Evolutionary conservation across 2,329 filamentous ascomycete species (phyloP).

Genomic region (Calonectria pseudoreteaudii): DNA sequence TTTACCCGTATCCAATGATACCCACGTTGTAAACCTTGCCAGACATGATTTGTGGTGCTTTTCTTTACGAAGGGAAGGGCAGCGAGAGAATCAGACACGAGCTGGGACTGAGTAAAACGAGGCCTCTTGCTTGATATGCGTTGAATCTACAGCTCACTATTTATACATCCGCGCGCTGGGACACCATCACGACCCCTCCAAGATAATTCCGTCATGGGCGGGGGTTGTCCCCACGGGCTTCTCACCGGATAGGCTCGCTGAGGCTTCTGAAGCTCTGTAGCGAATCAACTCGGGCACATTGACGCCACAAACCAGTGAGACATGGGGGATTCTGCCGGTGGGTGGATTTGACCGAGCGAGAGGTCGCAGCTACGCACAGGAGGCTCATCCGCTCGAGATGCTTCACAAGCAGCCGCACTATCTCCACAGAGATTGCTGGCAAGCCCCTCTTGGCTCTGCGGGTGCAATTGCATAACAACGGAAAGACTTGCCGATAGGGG

Average conservation of each 20-base stretch:
- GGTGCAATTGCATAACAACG: not conserved
- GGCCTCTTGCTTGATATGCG: not conserved
- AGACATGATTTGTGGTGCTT: constrained; percentile 40
- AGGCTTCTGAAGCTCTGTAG: constrained; percentile 13
- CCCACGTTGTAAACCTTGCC: constrained; percentile 61
- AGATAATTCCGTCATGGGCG: constrained; percentile 38
- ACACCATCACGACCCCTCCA: constrained; percentile 22
- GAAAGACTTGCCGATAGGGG: constrained; percentile 6
- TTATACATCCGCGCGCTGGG: constrained; percentile 11
- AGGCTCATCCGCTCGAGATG: not conserved
- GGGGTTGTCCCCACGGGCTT: constrained; percentile 38
- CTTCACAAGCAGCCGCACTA: not conserved
- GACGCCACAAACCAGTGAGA: constrained; percentile 30
- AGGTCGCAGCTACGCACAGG: constrained; percentile 6
- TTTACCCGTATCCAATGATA: constrained; percentile 63
- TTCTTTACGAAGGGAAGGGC: not conserved
- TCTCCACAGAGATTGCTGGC: not conserved
- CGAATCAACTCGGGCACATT: constrained; percentile 11
- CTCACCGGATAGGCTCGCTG: constrained; percentile 22
- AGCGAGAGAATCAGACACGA: not conserved
- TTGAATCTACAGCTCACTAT: constrained; percentile 1
- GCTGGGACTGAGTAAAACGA: not conserved
- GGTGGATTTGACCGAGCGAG: constrained; percentile 42
- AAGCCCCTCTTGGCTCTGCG: not conserved
- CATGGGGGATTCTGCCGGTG: constrained; percentile 7